A percentile compares a stretch with the other conserved stretches of the same genome.
phyloP scores from a whole-genome alignment of 148 eudicot species.

The Polygonum maritimum region DNA sequence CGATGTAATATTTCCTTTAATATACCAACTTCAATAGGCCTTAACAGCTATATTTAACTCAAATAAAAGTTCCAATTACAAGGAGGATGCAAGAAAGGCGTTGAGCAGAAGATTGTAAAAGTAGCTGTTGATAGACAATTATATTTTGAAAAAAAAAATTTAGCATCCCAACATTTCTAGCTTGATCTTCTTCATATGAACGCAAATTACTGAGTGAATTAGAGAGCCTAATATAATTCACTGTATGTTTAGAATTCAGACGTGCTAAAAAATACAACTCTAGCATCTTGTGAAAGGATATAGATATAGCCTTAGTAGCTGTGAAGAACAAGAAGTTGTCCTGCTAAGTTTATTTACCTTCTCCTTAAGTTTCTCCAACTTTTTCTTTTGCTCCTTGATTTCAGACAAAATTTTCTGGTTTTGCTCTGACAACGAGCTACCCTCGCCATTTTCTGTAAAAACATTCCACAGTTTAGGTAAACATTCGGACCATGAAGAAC shows the following conservation, averaged over 20 bases:
- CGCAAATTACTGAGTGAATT: neutral
- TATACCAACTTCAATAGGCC: neutral
- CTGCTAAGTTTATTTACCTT: constrained; percentile 39
- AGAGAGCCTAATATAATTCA: neutral
- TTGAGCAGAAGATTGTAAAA: neutral
- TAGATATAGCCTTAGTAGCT: neutral
- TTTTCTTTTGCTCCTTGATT: constrained; percentile 44
- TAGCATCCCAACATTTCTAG: neutral
- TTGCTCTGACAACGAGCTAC: constrained; percentile 27
- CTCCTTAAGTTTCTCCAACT: constrained; percentile 47
- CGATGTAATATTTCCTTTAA: neutral
- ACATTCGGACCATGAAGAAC: neutral
- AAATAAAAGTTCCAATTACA: neutral
- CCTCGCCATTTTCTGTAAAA: constrained; percentile 35
- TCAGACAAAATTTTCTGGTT: constrained; percentile 39
- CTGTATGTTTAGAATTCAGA: neutral
- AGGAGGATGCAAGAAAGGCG: neutral
- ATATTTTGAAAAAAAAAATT: neutral
- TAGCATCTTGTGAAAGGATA: neutral
- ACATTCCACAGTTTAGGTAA: neutral
- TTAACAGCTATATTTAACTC: neutral
- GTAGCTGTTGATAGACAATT: neutral
- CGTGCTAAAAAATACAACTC: neutral
- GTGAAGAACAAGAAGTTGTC: neutral
- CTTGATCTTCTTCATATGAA: neutral